phyloP scores from a whole-genome alignment of 2,329 filamentous ascomycete species.

The Penicillium brevicompactum region DNA sequence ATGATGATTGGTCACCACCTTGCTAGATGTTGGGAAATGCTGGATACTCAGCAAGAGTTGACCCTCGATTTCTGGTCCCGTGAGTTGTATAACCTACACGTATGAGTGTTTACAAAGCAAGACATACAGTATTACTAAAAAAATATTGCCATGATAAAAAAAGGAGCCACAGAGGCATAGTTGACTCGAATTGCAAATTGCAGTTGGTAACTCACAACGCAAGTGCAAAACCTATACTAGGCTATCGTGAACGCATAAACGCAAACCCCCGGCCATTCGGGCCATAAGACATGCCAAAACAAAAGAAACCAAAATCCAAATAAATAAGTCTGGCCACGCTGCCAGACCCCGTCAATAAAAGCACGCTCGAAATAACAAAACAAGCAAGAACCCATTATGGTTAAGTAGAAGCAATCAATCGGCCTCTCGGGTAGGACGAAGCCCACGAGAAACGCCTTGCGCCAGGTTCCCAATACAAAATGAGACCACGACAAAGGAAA shows the following conservation, averaged over 20 bases:
- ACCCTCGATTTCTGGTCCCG: too few species aligned
- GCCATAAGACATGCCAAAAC: not conserved
- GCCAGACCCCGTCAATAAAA: not conserved
- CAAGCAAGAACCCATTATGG: too few species aligned
- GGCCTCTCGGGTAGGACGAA: not conserved
- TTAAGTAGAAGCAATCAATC: not conserved
- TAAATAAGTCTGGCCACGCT: not conserved
- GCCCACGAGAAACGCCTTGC: conserved; percentile 2
- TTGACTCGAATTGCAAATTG: not conserved
- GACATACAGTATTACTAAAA: not conserved
- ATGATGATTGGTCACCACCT: not conserved
- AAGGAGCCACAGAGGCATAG: not conserved
- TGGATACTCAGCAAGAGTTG: too few species aligned
- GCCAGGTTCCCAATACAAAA: not conserved
- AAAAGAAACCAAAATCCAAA: not conserved
- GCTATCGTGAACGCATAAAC: not conserved
- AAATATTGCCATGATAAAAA: not conserved
- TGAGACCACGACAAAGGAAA: not conserved
- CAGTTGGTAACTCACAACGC: not conserved
- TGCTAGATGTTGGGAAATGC: too few species aligned
- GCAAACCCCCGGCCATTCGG: not conserved
- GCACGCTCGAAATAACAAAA: conserved; percentile 2
- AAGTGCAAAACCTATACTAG: not conserved
- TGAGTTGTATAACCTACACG: too few species aligned
- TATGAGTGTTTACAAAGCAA: not conserved